Percentiles rank a stretch among this genome's conserved stretches.
Conservation (phyloP, 1,284 basidiomycete species). For the Trichosporon asahii region DNA sequence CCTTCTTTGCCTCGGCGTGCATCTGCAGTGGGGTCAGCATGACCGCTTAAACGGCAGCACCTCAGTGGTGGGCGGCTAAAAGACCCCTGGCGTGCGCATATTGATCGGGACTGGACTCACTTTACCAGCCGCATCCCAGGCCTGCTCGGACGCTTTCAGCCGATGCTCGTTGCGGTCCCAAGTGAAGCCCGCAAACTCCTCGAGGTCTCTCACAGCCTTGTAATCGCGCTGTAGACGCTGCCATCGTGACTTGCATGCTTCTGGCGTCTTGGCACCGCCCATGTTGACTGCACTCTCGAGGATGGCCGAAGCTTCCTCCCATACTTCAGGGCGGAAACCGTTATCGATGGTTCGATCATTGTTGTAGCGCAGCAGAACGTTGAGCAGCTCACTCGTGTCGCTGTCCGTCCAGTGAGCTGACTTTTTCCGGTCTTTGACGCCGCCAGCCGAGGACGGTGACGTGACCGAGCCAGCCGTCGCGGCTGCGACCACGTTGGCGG, state of each 20-base stretch:
- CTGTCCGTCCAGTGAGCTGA: slow-evolving; percentile 44
- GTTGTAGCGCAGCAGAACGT: slow-evolving; percentile 35
- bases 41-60: neutral
- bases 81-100: neutral
- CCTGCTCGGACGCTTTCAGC: slow-evolving; percentile 30
- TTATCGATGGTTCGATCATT: slow-evolving; percentile 42
- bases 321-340: slow-evolving; percentile 47
- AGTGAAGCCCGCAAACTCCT: slow-evolving; percentile 31
- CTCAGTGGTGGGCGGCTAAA: neutral
- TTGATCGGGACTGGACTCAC: slow-evolving; percentile 12
- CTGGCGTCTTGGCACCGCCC: slow-evolving; percentile 46
- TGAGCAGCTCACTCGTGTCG: slow-evolving; percentile 39
- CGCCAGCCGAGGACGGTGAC: slow-evolving; percentile 26
- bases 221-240: slow-evolving; percentile 46
- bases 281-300: slow-evolving; percentile 31
- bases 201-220: slow-evolving; percentile 40
- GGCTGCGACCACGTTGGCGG: slow-evolving; percentile 7
- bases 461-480: slow-evolving; percentile 14
- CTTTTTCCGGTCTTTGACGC: slow-evolving; percentile 39
- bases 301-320: slow-evolving; percentile 35
- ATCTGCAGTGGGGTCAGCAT: slow-evolving; percentile 16
- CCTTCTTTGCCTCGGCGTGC: slow-evolving; percentile 33
- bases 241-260: slow-evolving; percentile 48
- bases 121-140: slow-evolving; percentile 38
- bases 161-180: slow-evolving; percentile 34